Evolutionary conservation across 1,139 yeast genomes (phyloP), one percentile per base, ranked within the genome.

Genomic region (Schizosaccharomyces versatilis): DNA sequence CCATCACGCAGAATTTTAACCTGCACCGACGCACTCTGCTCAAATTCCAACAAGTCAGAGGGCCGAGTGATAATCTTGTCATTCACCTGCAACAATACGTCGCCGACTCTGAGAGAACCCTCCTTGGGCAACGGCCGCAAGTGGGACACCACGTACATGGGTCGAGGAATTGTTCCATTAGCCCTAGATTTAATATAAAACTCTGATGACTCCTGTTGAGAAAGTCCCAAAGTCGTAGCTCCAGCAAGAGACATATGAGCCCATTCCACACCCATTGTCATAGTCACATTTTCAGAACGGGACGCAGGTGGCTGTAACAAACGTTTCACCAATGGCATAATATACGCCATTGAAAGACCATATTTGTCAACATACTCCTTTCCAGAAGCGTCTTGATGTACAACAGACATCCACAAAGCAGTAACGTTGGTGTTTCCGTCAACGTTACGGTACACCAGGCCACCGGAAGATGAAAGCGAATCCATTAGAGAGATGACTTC

Each of bases 181-280:
- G 81, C 85, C 40, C 73, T 71, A 36, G 73, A 71, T 36, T 61
- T 62, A 38, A 75, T 72, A 65, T 84, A 94, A 63, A 84, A 76
- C 60, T 72, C 73, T 41, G 72, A 65, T 59, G 86, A 81, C 94
- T 95, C 84, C 47, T 78, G 78, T 62, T 83, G 90, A 1, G 90
- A 76, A 19, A 86, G 94, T 15, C 94, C 94, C 63, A 85, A 75
- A 53, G 84, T 76, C 67, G 95, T 78, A 2, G 94, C 94, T 62
- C 80, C 82, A 38, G 81, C 74, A 36, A 85, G 73, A 1, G 84
- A 75, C 54, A 82, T 71, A 0, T 86, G 73, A 38, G 76, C 74
- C 61, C 84, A 80, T 62, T 84, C 95, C 48, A 85, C 80, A 62
- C 85, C 95, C 55, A 86, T 72, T 54, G 84, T 80, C 59, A 83